Evolutionary conservation across 2,329 filamentous ascomycete species (phyloP), one percentile per base, ranked within the genome.

Genomic region (Cladophialophora bantiana): DNA sequence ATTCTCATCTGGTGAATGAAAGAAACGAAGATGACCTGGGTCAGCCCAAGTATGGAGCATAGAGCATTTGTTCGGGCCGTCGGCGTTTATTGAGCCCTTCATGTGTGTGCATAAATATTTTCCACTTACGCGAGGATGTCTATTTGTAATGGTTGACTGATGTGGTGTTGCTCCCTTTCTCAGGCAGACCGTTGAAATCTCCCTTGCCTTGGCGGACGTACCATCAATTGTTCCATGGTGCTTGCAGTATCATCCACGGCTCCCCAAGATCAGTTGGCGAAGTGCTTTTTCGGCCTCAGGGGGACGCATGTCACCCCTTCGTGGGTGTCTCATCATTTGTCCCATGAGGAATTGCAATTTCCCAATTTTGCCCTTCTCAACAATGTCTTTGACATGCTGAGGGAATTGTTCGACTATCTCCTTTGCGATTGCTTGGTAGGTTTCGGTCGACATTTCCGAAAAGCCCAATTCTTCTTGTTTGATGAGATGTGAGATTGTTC

Each of bases 331-430:
- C 78, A 90, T 88, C 85, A 91, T 89, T 76, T 89, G 86, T 10
- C 89, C 89, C 13, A 91, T 84, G 71, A 91, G 85, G 81, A 85
- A 91, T 72, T 87, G 88, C 6, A 89, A 76, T 76, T 91, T 91
- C n/a, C 87, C 86, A 35, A 81, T 79, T 70, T 89, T 86, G 0
- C 85, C 84, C 73, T 86, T 88, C 55, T 82, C 79, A 50, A 83
- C 79, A 58, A 90, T 88, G 60, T 88, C 84, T 62, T 82, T 79
- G 1, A 88, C 87, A 78, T 88, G 85, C 42, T 85, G 80, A 0
- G 82, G 81, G 67, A 88, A 87, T 65, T 82, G 80, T 0, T 80
- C 77, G 57, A 90, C 78, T 12, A 89, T 79, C 2, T 76, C 76
- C 55, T 81, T 77, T 0, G 88, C 88, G 59, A 90, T 75, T 0